Evolutionary conservation across 78 protist species (phyloP), one percentile per base, ranked within the genome.

Genomic region (Planoprotostelium fungivorum): DNA sequence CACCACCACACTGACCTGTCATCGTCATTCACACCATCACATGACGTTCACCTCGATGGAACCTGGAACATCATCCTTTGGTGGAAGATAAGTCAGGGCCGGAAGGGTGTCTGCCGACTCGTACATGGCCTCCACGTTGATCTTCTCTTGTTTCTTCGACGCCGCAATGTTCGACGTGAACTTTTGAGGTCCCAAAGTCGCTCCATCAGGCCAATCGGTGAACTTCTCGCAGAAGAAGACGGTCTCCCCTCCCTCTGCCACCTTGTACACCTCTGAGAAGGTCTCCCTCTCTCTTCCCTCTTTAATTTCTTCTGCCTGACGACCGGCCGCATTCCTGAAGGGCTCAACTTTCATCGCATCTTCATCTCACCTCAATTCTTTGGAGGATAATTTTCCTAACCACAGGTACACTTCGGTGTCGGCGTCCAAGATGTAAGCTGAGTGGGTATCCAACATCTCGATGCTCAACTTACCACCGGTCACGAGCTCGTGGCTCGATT

Each of bases 351-450:
- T n/a, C n/a, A n/a, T n/a, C n/a, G n/a, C n/a, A n/a, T n/a, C n/a
- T n/a, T n/a, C n/a, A 51, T 51, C 5, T 51, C 16, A 51, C 73
- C 73, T 51, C 31, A 51, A 16, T 5, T 16, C 16, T 16, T 51
- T 51, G 73, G 31, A 25, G 5, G 73, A 51, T 51, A 25, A 16
- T 51, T 51, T 51, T 16, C 93, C 93, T 0, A 93, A 88, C 96
- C 96, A 94, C 73, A 94, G 93, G 88, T 89, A 94, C 88, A 94
- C 87, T 84, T 94, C 96, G 38, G 92, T 83, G 0, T 90, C 86
- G 63, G 93, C 87, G 89, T 94, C 96, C 34, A 94, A 35, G 0
- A 94, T 89, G 38, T 90, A 94, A 29, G 91, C 88, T 34, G 88
- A 91, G 0, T 28, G 35, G 5, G 87, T 84, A 35, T 94, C 88